phyloP scores from a whole-genome alignment of 257 asterid genomes.

The Nicotiana noctiflora region DNA sequence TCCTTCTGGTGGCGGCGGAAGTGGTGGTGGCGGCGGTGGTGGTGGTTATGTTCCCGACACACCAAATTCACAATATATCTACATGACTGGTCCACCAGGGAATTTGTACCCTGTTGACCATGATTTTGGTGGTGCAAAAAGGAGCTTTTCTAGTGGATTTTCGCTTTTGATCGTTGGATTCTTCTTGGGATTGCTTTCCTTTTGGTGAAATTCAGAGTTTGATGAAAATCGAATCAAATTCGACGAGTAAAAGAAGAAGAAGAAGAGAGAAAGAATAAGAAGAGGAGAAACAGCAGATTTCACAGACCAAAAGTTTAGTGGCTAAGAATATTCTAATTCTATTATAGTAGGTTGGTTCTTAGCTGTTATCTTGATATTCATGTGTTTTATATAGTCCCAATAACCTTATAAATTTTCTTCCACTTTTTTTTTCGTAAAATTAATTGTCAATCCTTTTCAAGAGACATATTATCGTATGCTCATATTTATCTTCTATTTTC shows the following conservation, averaged over 20 bases:
- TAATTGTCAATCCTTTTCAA: neutral
- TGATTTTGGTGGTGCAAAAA: neutral
- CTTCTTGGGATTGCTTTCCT: slow-evolving; percentile 13
- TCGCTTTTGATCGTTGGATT: slow-evolving; percentile 11
- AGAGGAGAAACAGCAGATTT: neutral
- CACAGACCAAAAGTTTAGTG: neutral
- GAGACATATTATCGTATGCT: neutral
- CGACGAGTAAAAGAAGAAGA: neutral
- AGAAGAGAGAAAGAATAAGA: neutral
- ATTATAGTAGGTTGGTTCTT: neutral
- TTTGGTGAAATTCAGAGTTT: neutral
- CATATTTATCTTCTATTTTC: neutral
- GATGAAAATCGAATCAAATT: neutral
- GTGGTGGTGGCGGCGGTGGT: neutral
- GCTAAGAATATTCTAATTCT: neutral
- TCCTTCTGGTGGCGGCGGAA: slow-evolving; percentile 24
- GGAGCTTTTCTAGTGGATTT: slow-evolving; percentile 21
- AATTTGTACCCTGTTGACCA: slow-evolving; percentile 39
- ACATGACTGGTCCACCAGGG: slow-evolving; percentile 72
- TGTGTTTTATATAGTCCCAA: neutral
- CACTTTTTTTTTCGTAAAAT: neutral
- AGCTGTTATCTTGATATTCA: slow-evolving; percentile 1
- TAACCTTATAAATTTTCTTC: neutral
- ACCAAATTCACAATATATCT: slow-evolving; percentile 44
- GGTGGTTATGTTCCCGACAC: slow-evolving; percentile 27